Percentiles rank a stretch among this genome's conserved stretches.
These are phyloP conservation scores for Hyaloscypha bicolor DNA, from an alignment of 495 filamentous ascomycete genomes.

Conservation along the genomic window DNA sequence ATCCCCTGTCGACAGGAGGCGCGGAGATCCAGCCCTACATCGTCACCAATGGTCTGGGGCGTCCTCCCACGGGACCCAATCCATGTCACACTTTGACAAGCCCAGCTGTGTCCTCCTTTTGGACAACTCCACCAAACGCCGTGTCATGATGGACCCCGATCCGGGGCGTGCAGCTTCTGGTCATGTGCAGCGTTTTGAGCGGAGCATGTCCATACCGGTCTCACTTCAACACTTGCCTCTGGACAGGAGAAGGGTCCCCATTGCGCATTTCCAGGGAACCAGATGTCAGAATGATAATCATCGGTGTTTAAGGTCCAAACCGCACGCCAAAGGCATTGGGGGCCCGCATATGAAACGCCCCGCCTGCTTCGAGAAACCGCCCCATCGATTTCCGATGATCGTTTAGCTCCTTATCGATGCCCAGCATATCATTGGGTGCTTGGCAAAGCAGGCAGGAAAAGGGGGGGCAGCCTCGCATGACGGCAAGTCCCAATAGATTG, in stretches of 20 bases:
- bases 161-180: not conserved
- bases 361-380: not conserved
- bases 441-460: not conserved
- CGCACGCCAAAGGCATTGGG: not conserved
- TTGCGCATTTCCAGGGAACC: not conserved
- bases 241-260: not conserved
- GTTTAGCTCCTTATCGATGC: not conserved
- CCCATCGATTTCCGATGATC: not conserved
- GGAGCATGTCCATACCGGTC: not conserved
- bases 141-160: not conserved
- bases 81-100: not conserved
- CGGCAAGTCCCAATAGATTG: not conserved
- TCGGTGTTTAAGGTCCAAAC: not conserved
- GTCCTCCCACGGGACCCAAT: not conserved
- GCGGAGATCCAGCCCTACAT: not conserved
- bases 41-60: not conserved
- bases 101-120: not conserved
- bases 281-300: not conserved
- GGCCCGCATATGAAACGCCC: not conserved
- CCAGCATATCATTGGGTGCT: not conserved
- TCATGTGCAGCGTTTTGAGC: not conserved
- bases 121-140: not conserved
- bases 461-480: not conserved
- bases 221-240: not conserved
- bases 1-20: not conserved